Conservation (phyloP, 257 asterid genomes). For the Apocynum venetum region DNA sequence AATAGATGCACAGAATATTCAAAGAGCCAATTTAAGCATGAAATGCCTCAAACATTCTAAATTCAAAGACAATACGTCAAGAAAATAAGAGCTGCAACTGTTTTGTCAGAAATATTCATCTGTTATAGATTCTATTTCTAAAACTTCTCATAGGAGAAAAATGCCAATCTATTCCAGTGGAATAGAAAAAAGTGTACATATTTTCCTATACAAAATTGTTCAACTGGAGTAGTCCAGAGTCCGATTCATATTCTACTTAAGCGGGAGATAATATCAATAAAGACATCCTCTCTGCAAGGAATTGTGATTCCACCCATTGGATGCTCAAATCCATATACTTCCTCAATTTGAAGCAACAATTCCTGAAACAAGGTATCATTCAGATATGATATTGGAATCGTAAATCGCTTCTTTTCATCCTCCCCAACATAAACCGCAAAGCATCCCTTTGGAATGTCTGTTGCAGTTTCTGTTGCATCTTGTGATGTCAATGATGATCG, state of each 20-base stretch:
- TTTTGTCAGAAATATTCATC: neutral
- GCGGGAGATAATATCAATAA: neutral
- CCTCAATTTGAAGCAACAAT: neutral
- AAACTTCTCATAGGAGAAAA: neutral
- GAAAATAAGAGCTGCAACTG: neutral
- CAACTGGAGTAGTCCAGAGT: neutral
- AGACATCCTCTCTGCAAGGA: neutral
- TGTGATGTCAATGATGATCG: neutral
- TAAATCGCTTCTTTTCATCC: neutral
- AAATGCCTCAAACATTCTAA: neutral
- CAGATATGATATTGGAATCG: neutral
- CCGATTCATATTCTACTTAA: neutral
- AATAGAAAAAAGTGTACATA: neutral
- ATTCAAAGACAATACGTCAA: neutral
- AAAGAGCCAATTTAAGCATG: neutral
- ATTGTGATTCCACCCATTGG: conserved; percentile 2
- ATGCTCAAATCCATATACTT: conserved; percentile 9
- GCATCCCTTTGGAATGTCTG: neutral
- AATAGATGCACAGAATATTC: neutral
- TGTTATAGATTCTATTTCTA: neutral
- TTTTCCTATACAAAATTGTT: neutral
- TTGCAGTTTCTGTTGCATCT: neutral
- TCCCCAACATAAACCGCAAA: neutral
- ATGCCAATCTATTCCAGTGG: neutral
- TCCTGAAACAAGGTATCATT: neutral